A percentile compares a stretch with the other conserved stretches of the same genome.
phyloP scores from a whole-genome alignment of 371 early-diverging fungal species.

The Scutellospora calospora region DNA sequence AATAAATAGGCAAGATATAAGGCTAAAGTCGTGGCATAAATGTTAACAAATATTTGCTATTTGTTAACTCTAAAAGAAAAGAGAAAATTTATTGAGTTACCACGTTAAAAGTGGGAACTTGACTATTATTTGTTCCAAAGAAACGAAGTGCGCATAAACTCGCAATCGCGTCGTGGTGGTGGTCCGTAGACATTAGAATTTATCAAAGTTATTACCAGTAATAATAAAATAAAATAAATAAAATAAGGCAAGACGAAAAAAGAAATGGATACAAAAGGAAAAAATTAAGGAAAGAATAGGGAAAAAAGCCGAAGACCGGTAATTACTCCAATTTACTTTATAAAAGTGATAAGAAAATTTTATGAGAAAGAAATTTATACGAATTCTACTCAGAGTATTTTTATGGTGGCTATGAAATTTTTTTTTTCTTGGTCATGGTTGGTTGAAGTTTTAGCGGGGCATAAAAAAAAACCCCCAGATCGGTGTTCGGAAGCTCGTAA shows the following conservation, averaged over 20 bases:
- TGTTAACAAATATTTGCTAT: background rate
- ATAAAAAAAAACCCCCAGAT: too few relatives aligned
- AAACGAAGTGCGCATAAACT: conserved; percentile 10
- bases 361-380: too few relatives aligned
- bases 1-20: background rate
- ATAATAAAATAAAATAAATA: background rate
- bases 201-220: conserved; percentile 2
- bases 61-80: too few relatives aligned
- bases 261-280: background rate
- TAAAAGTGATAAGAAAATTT: too few relatives aligned
- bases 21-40: too few relatives aligned
- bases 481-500: too few relatives aligned
- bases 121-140: background rate
- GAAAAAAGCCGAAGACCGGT: background rate
- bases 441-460: too few relatives aligned
- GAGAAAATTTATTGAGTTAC: background rate
- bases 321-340: too few relatives aligned
- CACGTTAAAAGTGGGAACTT: background rate
- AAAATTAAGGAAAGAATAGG: background rate
- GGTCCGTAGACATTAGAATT: background rate
- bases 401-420: too few relatives aligned
- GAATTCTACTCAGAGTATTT: too few relatives aligned
- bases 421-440: too few relatives aligned
- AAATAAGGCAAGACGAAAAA: background rate
- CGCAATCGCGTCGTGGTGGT: conserved; percentile 4